Evolutionary conservation across 139 green algal species (phyloP), one percentile per base, ranked within the genome.

Genomic region (Edaphochlamys debaryana): DNA sequence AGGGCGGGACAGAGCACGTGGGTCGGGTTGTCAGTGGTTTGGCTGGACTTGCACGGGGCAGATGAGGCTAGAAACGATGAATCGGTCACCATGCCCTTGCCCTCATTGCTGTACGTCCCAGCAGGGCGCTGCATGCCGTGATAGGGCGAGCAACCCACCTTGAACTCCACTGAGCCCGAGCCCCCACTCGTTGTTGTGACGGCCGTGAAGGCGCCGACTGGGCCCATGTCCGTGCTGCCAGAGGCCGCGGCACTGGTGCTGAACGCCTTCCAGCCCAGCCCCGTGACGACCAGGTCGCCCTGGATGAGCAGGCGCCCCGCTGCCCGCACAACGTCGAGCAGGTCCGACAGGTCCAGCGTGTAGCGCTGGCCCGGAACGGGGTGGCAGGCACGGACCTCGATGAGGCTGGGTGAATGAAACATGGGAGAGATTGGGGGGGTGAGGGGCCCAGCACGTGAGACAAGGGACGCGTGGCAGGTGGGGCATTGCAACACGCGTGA

Each of bases 371-470:
- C 60, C 60, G n/a, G 34, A 19, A 37, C 6, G 0, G 75, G 75
- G 60, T 81, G 75, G 75, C 75, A 81, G 62, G 40, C 75, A 40
- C 75, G 75, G 15, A 81, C 62, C 75, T 81, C 75, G 30, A 71
- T 48, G n/a, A 71, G 69, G 75, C 73, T 80, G 73, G 9, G 38
- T 32, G 70, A n/a, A n/a, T n/a, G 45, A 27, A 36, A 36, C 11
- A 23, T 9, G 23, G 63, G 32, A 6, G n/a, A 69, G 63, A 13
- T 7, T 23, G 63, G 63, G 63, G 63, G 8, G 63, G 37, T 36
- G 66, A 30, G 37, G 66, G 66, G 66, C n/a, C n/a, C n/a, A n/a
- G n/a, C n/a, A n/a, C n/a, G n/a, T n/a, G n/a, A n/a, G n/a, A n/a
- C n/a, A 50, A 72, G 66, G 37, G 36, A 52, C 15, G 36, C n/a